Base-by-base conservation (phyloP, 495 filamentous ascomycete genomes). In the Talaromyces liani region DNA sequence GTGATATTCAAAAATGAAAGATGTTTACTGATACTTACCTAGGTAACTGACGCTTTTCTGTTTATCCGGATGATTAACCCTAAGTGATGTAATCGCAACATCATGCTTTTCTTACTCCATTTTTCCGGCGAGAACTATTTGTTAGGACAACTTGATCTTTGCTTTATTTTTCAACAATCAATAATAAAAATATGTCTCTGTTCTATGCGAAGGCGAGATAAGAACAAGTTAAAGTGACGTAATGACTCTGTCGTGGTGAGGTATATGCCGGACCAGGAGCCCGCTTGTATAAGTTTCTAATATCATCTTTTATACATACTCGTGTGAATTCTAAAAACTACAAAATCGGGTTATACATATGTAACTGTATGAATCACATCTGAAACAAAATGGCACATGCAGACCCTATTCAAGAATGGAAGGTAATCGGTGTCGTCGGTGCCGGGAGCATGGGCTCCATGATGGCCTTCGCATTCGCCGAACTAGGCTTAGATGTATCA, bases 391-490 rank as follows among this genome's bases (percentile, higher is more conserved):
- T 58, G 27, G 8, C 56, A 58, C 31, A 58, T 25, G 3, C 20
- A 4, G 60, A 64, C 18, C 63, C 70, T 31, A 41, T 64, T n/a
- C 63, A 73, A 55, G 64, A 64, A 29, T 78, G 74, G 68, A 73
- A 75, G 56, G 68, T 81, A 75, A 78, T 89, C 45, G 85, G 84
- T 31, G 80, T 88, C 65, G 81, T 90, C 56, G 85, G 87, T 20
- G 82, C 80, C 66, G 85, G 85, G n/a, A 83, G 78, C 67, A 89
- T 88, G 86, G 86, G 87, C 60, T 81, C 81, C 18, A 82, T 80
- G 66, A 86, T 90, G 82, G 74, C 84, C n/a, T 77, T 89, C 25
- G 79, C 85, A 8, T 84, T 91, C 60, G 82, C 85, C 4, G 86
- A 89, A 64, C 67, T 84, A 2, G 85, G 82, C 4, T 72, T 87